Percentiles rank a stretch among this genome's conserved stretches.
phyloP scores from a whole-genome alignment of 345 rosid species.

The Odontarrhena argentea region DNA sequence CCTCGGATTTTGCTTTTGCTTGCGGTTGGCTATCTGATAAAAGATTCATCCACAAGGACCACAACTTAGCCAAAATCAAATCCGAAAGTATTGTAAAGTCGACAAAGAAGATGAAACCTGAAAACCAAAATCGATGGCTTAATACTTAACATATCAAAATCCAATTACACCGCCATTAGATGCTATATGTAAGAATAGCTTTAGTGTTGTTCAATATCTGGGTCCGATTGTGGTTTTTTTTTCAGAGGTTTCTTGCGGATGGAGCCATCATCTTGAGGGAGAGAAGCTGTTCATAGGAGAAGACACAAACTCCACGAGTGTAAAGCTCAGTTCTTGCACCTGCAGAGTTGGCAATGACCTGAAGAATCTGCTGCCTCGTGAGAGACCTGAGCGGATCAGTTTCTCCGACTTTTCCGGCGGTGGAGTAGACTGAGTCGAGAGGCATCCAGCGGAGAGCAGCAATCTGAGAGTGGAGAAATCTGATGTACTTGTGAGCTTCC shows the following conservation, averaged over 20 bases:
- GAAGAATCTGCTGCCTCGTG: conserved; percentile 56
- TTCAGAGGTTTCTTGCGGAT: conserved; percentile 25
- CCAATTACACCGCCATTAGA: not conserved
- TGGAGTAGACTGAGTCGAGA: conserved; percentile 27
- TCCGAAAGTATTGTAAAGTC: not conserved
- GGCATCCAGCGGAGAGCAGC: conserved; percentile 57
- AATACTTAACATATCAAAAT: not conserved
- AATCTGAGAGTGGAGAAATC: conserved; percentile 61
- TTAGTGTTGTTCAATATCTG: not conserved
- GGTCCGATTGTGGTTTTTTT: too few species aligned
- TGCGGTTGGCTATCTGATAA: too few species aligned
- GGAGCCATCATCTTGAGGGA: conserved; percentile 34
- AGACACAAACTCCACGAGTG: conserved; percentile 47
- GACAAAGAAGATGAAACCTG: not conserved
- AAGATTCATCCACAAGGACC: too few species aligned
- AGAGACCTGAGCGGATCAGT: conserved; percentile 29
- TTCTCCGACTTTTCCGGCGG: conserved; percentile 3
- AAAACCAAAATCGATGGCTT: not conserved
- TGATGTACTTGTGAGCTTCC: conserved; percentile 63
- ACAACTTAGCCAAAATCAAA: not conserved
- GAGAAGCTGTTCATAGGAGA: conserved; percentile 59
- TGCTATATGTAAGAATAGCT: not conserved
- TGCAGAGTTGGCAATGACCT: conserved; percentile 51
- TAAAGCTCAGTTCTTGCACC: conserved; percentile 50
- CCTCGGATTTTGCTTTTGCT: too few species aligned